Base-by-base conservation (phyloP, 2,329 filamentous ascomycete species). In the Blumeria hordei region DNA sequence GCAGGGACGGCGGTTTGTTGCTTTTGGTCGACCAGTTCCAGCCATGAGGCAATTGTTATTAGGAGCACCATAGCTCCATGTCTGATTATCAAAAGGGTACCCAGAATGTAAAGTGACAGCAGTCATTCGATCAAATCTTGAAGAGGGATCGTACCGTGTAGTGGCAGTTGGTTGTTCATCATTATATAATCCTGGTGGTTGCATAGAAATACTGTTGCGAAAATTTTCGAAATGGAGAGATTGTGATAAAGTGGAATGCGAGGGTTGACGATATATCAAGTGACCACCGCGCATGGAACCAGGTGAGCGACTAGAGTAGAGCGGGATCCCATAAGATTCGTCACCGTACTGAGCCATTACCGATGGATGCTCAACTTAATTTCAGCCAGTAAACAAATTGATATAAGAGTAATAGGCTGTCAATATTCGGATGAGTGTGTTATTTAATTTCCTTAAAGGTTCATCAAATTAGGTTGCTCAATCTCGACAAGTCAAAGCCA, bases 201-300 rank as follows among this genome's bases (percentile, higher is more conserved):
- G 78, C 54, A 60, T 43, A 37, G 55, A 57, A 52, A 55, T 55
- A 11, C 55, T 52, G 16, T 45, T 45, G 58, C 75, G 77, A 64
- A 83, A 82, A 58, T 74, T 73, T 61, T 94, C 87, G 66, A 88
- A 85, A 61, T 84, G 83, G 62, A 86, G 78, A 62, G 87, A 88
- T 45, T 79, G 72, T 65, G 83, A 81, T 61, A 84, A 78, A 64
- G 39, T 83, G 78, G 56, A 84, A 71, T 57, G 74, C 72, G 72
- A 81, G 72, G 65, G 72, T 72, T 63, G 44, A 12, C 45, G 21
- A 32, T 51, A 55, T 14, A 41, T 21, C 10, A 33, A 44, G n/a
- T 44, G 74, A 62, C 75, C 76, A 56, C 71, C 73, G 58, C 84
- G 83, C 66, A 84, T 80, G 35, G 82, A 80, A 64, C 78, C 81